Evolutionary conservation across 2,329 filamentous ascomycete species (phyloP), one percentile per base, ranked within the genome.

Genomic region (Tolypocladium sp.): DNA sequence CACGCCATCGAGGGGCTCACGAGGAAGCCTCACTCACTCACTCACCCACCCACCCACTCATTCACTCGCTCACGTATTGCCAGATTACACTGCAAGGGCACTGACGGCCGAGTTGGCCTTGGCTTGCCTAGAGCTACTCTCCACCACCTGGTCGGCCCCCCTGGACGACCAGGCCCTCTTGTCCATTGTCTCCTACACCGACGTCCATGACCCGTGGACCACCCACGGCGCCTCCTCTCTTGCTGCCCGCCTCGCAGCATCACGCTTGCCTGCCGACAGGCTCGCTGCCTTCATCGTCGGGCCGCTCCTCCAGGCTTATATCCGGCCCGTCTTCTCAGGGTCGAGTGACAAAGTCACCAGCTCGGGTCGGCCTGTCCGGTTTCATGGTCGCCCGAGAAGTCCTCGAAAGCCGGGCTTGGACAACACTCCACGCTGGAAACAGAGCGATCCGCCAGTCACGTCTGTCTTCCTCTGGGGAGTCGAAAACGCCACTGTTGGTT

Each of bases 311-410:
- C 77, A 81, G 62, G 73, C 75, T 65, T 86, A 86, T 66, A 78
- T 92, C 56, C 86, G 85, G 42, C 86, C 86, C 35, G 74, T 90
- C 7, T 92, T 92, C 74, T 78, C 79, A 35, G 79, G 78, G 60
- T 77, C 82, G 15, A 20, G 81, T 78, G 25, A 79, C 83, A 3
- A 64, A 63, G 37, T 70, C 55, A 69, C 70, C 9, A 54, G 63
- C 25, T 67, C 68, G 3, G 71, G 72, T 1, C 61, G 72, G 40
- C 70, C 71, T 17, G 62, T 63, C 9, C 63, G 65, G 3, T 72
- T 70, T 59, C 57, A 42, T n/a, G 30, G 54, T 12, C 25, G 57
- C 12, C 52, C 60, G 2, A 60, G 61, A 37, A 51, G 55, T 33
- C 40, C 27, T 27, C 17, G 13, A 15, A 33, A n/a, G 17, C n/a